Percentiles rank a stretch among this genome's conserved stretches.
Evolutionary conservation across 2,329 filamentous ascomycete species (phyloP).

Genomic region (Penicillium sp.): DNA sequence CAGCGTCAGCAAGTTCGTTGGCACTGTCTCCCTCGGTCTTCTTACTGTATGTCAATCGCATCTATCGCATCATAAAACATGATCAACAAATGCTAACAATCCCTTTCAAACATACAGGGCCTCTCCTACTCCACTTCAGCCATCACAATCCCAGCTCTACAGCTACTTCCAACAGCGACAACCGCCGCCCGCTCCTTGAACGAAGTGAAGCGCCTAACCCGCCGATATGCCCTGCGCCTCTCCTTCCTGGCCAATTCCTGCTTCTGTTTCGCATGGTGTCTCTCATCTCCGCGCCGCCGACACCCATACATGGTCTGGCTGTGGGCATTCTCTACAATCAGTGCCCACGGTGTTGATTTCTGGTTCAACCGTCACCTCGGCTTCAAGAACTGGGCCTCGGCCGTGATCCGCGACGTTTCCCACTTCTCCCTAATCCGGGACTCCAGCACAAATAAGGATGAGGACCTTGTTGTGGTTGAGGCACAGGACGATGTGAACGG

Average conservation of each 20-base stretch:
- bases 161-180: slow-evolving; percentile 74
- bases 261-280: slow-evolving; percentile 72
- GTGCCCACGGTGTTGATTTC: slow-evolving; percentile 60
- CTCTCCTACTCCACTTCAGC: slow-evolving; percentile 81
- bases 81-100: slow-evolving; percentile 13
- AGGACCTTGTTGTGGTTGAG: slow-evolving; percentile 41
- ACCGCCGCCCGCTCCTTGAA: slow-evolving; percentile 69
- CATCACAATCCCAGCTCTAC: slow-evolving; percentile 75
- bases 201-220: slow-evolving; percentile 63
- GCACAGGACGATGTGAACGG: slow-evolving; percentile 46
- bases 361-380: slow-evolving; percentile 70
- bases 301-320: slow-evolving; percentile 94
- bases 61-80: slow-evolving; percentile 7
- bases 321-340: slow-evolving; percentile 58
- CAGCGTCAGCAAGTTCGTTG: slow-evolving; percentile 85
- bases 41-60: slow-evolving; percentile 67
- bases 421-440: slow-evolving; percentile 17
- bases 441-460: slow-evolving; percentile 33
- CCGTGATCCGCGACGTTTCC: slow-evolving; percentile 47
- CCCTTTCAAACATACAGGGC: slow-evolving; percentile 57
- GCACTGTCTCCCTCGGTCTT: slow-evolving; percentile 83
- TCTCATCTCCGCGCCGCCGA: slow-evolving; percentile 71
- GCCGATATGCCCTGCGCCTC: slow-evolving; percentile 65
- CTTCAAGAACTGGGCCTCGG: slow-evolving; percentile 36
- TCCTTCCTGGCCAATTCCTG: slow-evolving; percentile 68